Conservation (phyloP, 192 early-diverging fungal species). For the Phycomyces nitens region DNA sequence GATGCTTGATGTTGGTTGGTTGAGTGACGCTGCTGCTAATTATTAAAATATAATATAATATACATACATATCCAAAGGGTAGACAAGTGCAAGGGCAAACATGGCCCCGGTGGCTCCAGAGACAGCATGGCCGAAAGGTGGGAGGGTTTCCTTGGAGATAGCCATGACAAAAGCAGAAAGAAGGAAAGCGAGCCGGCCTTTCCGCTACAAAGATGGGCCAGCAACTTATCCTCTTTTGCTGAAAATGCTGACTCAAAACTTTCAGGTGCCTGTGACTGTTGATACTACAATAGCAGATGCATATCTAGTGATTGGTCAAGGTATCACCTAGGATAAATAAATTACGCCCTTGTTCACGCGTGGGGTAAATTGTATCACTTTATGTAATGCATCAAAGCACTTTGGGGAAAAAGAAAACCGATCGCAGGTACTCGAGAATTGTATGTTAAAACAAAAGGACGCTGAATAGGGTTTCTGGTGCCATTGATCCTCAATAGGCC, state of each 20-base stretch:
- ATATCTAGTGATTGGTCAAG: too few species aligned
- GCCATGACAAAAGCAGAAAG: conserved; percentile 10
- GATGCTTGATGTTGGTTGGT: conserved; percentile 53
- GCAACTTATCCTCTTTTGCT: neutral
- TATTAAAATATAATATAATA: too few species aligned
- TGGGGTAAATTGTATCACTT: too few species aligned
- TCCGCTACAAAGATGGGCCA: too few species aligned
- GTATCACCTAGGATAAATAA: too few species aligned
- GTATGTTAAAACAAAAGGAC: too few species aligned
- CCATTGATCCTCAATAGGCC: too few species aligned
- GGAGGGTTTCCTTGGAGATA: conserved; percentile 42
- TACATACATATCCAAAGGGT: conserved; percentile 93
- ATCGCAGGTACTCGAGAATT: too few species aligned
- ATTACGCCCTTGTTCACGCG: too few species aligned
- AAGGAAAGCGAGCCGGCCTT: conserved; percentile 2
- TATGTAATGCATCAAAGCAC: too few species aligned
- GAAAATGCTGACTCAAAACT: conserved; percentile 15
- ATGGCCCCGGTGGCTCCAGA: conserved; percentile 90
- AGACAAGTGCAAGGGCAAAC: conserved; percentile 86
- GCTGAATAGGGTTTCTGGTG: too few species aligned
- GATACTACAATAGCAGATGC: neutral
- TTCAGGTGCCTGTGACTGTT: conserved; percentile 7
- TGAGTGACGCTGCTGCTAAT: neutral
- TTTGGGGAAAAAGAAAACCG: too few species aligned
- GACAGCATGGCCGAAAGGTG: conserved; percentile 88